phyloP scores from a whole-genome alignment of 2,329 filamentous ascomycete genomes.

The Fusarium tupiense region DNA sequence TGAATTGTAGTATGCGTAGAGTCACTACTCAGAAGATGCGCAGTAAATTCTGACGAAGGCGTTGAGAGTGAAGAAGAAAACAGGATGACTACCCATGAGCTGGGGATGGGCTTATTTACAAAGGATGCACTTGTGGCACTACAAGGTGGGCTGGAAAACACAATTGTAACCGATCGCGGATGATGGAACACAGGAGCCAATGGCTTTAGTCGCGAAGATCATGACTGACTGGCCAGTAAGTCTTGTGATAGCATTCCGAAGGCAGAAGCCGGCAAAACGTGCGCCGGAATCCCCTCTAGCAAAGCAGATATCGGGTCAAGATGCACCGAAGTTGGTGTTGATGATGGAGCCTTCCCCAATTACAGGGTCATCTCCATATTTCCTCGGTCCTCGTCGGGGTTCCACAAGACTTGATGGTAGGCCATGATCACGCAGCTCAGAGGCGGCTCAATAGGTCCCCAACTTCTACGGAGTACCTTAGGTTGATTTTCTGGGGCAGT shows the following conservation, averaged over 20 bases:
- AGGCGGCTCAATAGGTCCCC: conserved; percentile 14
- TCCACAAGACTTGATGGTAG: conserved; percentile 3
- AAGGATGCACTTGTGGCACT: conserved; percentile 22
- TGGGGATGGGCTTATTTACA: conserved; percentile 34
- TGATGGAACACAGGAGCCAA: conserved; percentile 9
- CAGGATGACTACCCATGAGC: not conserved
- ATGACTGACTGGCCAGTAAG: conserved; percentile 17
- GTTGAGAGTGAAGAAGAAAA: conserved; percentile 1
- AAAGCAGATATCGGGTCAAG: conserved; percentile 30
- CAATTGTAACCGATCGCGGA: conserved; percentile 15
- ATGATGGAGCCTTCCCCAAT: conserved; percentile 31
- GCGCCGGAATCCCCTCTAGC: conserved; percentile 27
- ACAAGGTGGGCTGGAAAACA: conserved; percentile 24
- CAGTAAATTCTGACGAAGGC: not conserved
- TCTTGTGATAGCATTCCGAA: conserved; percentile 24
- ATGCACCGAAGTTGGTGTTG: conserved; percentile 32
- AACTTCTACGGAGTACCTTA: not conserved
- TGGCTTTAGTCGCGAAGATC: conserved; percentile 1
- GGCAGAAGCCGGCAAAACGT: conserved; percentile 21
- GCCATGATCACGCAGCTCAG: conserved; percentile 15
- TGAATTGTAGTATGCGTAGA: not conserved
- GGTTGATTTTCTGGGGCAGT: not conserved
- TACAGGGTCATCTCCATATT: conserved; percentile 23
- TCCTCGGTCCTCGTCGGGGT: conserved; percentile 34
- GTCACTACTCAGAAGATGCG: not conserved